Percentiles rank a stretch among this genome's conserved stretches.
Evolutionary conservation across 2,329 filamentous ascomycete species (phyloP).

Genomic region (Verticillium dahliae): DNA sequence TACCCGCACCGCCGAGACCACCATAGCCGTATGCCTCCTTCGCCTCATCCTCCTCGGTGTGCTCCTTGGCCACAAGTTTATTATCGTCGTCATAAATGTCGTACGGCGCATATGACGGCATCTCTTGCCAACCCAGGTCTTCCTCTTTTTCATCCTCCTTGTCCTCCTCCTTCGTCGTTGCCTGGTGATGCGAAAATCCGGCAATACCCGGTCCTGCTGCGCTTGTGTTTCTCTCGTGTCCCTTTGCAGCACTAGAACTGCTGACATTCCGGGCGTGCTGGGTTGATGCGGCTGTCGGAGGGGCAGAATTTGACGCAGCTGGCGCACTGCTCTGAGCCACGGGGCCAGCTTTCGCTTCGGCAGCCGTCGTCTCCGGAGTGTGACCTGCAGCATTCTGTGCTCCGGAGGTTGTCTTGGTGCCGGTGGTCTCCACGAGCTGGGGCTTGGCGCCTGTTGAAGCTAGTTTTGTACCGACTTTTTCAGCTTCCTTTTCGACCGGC

Average conservation of each 20-base stretch:
- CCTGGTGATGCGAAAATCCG: slow-evolving; percentile 89
- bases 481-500: slow-evolving; percentile 4
- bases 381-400: not conserved
- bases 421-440: not conserved
- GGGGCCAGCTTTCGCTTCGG: not conserved
- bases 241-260: not conserved
- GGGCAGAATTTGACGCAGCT: not conserved
- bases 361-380: not conserved
- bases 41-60: slow-evolving; percentile 62
- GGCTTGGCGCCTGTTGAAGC: not conserved
- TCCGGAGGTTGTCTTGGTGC: not conserved
- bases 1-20: slow-evolving; percentile 80
- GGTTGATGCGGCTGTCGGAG: not conserved
- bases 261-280: not conserved
- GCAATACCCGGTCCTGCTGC: slow-evolving; percentile 26
- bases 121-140: slow-evolving; percentile 68
- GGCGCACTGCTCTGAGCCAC: not conserved
- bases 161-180: slow-evolving; percentile 51
- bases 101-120: slow-evolving; percentile 88
- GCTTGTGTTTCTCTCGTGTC: slow-evolving; percentile 23
- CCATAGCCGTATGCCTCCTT: slow-evolving; percentile 63
- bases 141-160: slow-evolving; percentile 53
- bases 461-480: not conserved
- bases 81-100: slow-evolving; percentile 96
- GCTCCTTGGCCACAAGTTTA: slow-evolving; percentile 76